These are phyloP conservation scores for Cladophialophora bantiana DNA, from an alignment of 2,329 filamentous ascomycete species.

Conservation along the genomic window DNA sequence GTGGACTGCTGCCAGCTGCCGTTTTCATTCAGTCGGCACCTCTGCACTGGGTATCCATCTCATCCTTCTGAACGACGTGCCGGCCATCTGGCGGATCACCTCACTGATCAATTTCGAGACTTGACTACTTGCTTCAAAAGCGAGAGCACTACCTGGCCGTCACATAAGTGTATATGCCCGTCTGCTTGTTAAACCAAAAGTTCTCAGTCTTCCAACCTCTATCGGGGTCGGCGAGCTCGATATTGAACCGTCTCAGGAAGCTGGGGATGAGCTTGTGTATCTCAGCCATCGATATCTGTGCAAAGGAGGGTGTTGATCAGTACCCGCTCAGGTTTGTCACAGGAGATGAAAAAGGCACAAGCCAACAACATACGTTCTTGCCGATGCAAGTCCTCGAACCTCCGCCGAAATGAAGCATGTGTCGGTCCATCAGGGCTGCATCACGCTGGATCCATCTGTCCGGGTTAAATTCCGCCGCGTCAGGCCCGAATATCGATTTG, in stretches of 20 bases:
- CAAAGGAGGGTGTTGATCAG: too few relatives aligned
- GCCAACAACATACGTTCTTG: slow-evolving; percentile 19
- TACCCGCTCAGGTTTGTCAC: not conserved
- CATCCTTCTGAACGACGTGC: too few relatives aligned
- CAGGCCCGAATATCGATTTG: slow-evolving; percentile 37
- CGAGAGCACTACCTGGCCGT: not conserved
- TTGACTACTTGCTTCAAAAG: not conserved
- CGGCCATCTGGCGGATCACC: too few relatives aligned
- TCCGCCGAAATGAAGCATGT: slow-evolving; percentile 33
- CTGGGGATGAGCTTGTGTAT: slow-evolving; percentile 33
- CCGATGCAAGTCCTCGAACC: slow-evolving; percentile 34
- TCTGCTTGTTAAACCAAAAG: slow-evolving; percentile 33
- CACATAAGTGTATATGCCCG: slow-evolving; percentile 24
- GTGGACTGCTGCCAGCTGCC: too few relatives aligned
- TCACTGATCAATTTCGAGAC: not conserved
- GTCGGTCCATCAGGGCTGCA: slow-evolving; percentile 29
- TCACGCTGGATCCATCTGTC: slow-evolving; percentile 40
- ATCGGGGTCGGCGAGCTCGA: slow-evolving; percentile 24
- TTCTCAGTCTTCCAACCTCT: slow-evolving; percentile 29
- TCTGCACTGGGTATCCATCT: too few relatives aligned
- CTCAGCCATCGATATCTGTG: slow-evolving; percentile 28
- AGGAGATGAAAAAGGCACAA: not conserved
- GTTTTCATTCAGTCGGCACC: too few relatives aligned
- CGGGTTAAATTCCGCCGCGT: slow-evolving; percentile 37
- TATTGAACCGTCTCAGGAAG: slow-evolving; percentile 26